Percentiles rank a stretch among this genome's conserved stretches.
These are phyloP conservation scores for Phyllosticta capitalensis DNA, from an alignment of 2,329 filamentous ascomycete genomes.

Conservation along the genomic window DNA sequence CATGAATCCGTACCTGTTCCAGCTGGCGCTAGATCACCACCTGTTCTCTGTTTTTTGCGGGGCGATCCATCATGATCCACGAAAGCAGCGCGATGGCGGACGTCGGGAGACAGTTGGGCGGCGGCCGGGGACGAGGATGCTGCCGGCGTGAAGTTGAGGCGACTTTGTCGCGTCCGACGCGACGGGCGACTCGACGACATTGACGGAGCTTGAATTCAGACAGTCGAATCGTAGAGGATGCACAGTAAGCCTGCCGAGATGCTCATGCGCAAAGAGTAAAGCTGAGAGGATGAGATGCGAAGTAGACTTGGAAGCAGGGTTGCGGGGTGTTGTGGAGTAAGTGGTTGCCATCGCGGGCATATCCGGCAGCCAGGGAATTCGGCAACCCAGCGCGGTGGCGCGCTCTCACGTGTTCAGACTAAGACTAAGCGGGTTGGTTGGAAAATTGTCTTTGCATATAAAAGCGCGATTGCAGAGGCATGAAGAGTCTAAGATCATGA, in stretches of 20 bases:
- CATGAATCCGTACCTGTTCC: background rate
- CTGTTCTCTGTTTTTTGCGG: constrained; percentile 19
- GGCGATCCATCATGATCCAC: constrained; percentile 22
- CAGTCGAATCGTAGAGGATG: background rate
- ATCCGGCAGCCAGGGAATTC: background rate
- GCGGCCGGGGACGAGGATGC: constrained; percentile 31
- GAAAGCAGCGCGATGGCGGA: constrained; percentile 25
- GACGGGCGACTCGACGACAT: background rate
- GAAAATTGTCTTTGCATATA: too few species aligned
- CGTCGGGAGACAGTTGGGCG: constrained; percentile 22
- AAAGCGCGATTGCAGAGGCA: too few species aligned
- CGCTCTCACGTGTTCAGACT: too few species aligned
- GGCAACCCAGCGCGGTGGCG: too few species aligned
- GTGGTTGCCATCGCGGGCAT: background rate
- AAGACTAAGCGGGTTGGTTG: too few species aligned
- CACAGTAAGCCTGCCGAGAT: background rate
- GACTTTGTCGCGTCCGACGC: constrained; percentile 26
- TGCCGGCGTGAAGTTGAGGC: constrained; percentile 34
- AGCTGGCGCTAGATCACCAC: background rate
- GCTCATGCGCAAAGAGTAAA: background rate
- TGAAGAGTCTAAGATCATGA: too few species aligned
- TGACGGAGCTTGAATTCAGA: background rate
- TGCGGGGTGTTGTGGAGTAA: background rate
- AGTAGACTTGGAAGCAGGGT: too few species aligned
- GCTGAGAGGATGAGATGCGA: background rate